Base-by-base conservation (phyloP, 352 stramenopile genomes). In the Phytophthora kernoviae region DNA sequence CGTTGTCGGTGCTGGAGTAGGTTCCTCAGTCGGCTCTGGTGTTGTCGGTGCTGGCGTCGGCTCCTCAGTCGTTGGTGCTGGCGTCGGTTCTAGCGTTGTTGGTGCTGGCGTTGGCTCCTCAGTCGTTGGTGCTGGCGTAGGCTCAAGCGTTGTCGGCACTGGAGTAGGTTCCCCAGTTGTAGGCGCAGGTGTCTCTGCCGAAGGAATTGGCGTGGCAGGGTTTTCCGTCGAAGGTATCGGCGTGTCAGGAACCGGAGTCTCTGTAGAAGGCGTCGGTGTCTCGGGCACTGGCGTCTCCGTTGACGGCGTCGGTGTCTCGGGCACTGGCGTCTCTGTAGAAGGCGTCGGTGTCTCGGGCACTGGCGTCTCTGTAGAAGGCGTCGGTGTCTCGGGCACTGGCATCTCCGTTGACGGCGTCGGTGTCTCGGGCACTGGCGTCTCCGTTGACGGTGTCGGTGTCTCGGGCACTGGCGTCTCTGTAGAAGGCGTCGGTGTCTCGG, bases 261-360 rank as follows among this genome's bases (percentile, higher is more conserved):
- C 44, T 15, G 51, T 50, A 2, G 54, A 36, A 17, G 17, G 24
- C 15, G 43, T 21, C 1, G 43, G 51, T 6, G 33, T 34, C n/a
- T 41, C 0, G 2, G 41, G 43, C 21, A 12, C 34, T 12, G 53
- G 53, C 53, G 21, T 27, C 5, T 18, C 27, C 9, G 48, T 50
- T 10, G 56, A 46, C 27, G 56, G 56, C 32, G 46, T 49, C 21
- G 56, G 48, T 30, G 24, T 30, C 14, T 48, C n/a, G 27, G 58
- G 40, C 33, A 48, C 33, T 24, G 48, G 30, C 20, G 40, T 20
- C 17, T 30, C 22, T 26, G 48, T 41, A 32, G 26, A n/a, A n/a
- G 39, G 40, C 20, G 48, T 56, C 14, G 41, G 14, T 15, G 33
- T 49, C 14, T 15, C 21, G 1, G 46, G 27, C 0, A 20, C 32